Conservation (phyloP, 2,329 filamentous ascomycete genomes). For the Fusarium buharicum region DNA sequence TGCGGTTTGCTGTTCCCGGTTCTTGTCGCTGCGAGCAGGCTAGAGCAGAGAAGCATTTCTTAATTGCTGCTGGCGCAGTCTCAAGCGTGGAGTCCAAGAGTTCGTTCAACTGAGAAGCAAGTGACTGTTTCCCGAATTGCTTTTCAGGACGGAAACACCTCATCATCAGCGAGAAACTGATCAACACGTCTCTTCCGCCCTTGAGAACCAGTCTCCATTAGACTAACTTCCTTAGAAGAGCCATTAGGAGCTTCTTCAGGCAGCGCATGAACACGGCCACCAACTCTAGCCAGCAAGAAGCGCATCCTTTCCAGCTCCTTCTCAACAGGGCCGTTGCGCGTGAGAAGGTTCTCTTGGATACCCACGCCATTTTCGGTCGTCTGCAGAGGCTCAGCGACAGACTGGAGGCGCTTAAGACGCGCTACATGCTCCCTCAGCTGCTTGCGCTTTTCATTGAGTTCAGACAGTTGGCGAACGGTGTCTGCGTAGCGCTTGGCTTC, state of each 20-base stretch:
- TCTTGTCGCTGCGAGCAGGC: neutral
- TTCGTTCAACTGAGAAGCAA: neutral
- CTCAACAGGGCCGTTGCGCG: constrained; percentile 72
- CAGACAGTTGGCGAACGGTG: constrained; percentile 59
- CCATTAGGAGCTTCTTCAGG: constrained; percentile 20
- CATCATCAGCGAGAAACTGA: constrained; percentile 41
- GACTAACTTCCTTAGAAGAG: constrained; percentile 5
- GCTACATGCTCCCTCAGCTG: constrained; percentile 55
- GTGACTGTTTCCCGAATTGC: too few relatives aligned
- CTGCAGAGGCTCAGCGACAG: constrained; percentile 58
- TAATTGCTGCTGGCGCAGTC: too few relatives aligned
- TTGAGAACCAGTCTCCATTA: constrained; percentile 21
- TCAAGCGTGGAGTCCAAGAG: neutral
- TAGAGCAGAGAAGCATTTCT: neutral
- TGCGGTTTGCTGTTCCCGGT: neutral
- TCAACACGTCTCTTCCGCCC: constrained; percentile 44
- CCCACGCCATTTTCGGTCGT: constrained; percentile 47
- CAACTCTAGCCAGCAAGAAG: constrained; percentile 69
- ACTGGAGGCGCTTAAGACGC: constrained; percentile 60
- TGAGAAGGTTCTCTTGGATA: constrained; percentile 74
- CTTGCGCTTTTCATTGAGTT: constrained; percentile 57
- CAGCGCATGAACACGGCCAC: constrained; percentile 59
- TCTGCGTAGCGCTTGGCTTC: constrained; percentile 64
- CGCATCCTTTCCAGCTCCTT: constrained; percentile 74
- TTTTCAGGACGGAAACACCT: constrained; percentile 41